Base-by-base conservation (phyloP, 345 rosid species). In the Acer campestre region DNA sequence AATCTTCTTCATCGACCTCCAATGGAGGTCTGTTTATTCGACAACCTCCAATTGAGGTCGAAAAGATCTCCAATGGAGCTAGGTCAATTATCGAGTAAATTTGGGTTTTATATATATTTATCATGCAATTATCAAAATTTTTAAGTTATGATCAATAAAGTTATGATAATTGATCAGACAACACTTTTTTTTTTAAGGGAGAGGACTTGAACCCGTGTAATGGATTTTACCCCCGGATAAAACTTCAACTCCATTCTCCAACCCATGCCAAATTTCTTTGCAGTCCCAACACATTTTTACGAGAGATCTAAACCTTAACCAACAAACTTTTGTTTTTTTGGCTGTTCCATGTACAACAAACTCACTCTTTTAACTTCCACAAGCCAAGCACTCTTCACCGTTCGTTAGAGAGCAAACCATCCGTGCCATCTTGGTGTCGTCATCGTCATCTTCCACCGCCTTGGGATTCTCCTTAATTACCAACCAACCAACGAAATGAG, bases 341-440 rank as follows among this genome's bases (percentile, higher is more conserved):
- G 46, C 46, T 8, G 17, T 17, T 17, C 55, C 55, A 0, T 35
- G 18, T 17, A 11, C 55, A 17, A 11, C 55, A 17, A 7, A 49
- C 55, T 42, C 44, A 49, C 55, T 8, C 35, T 25, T 73, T 81
- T 77, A 94, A 83, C 97, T 89, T 78, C 96, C 94, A 76, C 98
- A 95, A 65, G 97, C 85, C 82, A 92, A 56, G 91, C 99, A 95
- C 4, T 95, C 97, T 4, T 95, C 98, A 12, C 89, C 88, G 71
- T 88, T 95, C 31, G 92, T 84, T 31, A 95, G 82, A 74, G 98
- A 95, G 84, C 98, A 92, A 71, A 93, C 96, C 91, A 95, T 85
- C 71, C 91, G 88, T 56, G 94, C 97, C 90, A 88, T 88, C 79
- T 93, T 89, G 6, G 91, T 87, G 70, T 81, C 93, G 70, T 81